phyloP scores from a whole-genome alignment of 148 eudicot genomes.

The Persicaria tinctoria region DNA sequence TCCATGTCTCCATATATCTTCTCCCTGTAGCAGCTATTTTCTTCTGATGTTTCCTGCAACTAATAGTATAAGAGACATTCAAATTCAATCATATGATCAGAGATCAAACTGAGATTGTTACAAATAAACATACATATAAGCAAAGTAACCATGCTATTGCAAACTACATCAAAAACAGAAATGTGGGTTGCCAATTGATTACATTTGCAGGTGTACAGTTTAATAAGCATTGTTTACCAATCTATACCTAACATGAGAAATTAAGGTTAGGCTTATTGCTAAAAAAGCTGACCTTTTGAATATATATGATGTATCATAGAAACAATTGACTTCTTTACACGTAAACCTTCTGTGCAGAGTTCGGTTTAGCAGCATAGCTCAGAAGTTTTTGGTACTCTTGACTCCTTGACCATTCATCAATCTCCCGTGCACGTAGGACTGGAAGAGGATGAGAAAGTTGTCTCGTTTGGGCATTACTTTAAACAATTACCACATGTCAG shows the following conservation, averaged over 20 bases:
- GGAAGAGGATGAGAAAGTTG: conserved; percentile 99
- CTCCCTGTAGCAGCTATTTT: neutral
- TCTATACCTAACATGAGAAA: neutral
- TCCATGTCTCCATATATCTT: neutral
- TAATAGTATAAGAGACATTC: neutral
- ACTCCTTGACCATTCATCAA: conserved; percentile 96
- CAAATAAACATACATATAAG: too few species aligned
- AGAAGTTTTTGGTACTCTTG: conserved; percentile 59
- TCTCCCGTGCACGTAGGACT: conserved; percentile 90
- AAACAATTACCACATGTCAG: neutral
- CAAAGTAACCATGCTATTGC: too few species aligned
- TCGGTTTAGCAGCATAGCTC: conserved; percentile 35
- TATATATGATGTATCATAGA: neutral
- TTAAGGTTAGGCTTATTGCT: neutral
- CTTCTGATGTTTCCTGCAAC: neutral
- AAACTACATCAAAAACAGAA: too few species aligned
- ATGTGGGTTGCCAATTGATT: neutral
- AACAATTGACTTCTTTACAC: neutral
- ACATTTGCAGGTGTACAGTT: neutral
- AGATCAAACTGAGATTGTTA: neutral
- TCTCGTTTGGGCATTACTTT: conserved; percentile 94
- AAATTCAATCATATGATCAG: neutral
- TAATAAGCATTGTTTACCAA: too few species aligned
- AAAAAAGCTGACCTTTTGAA: neutral
- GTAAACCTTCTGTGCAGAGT: conserved; percentile 33